Evolutionary conservation across 2,329 filamentous ascomycete genomes (phyloP).

Genomic region (Cladobotryum protrusum): DNA sequence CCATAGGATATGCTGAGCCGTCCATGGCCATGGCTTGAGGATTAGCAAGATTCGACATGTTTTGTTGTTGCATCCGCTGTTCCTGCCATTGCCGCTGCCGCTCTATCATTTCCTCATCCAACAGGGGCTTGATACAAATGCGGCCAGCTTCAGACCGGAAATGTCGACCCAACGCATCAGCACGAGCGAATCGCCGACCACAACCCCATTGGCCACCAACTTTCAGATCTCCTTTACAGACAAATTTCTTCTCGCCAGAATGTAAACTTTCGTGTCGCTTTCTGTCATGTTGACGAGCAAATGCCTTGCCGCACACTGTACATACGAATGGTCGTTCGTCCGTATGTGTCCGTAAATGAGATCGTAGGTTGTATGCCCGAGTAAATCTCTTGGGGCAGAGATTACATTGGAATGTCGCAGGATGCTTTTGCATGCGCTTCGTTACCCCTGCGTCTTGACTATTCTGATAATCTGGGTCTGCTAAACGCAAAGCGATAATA

Average conservation of each 20-base stretch:
- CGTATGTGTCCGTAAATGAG: conserved; percentile 91
- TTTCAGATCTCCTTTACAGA: conserved; percentile 88
- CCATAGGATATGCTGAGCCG: conserved; percentile 52
- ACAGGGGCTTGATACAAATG: conserved; percentile 92
- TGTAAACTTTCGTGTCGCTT: conserved; percentile 96
- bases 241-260: conserved; percentile 97
- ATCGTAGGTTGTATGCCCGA: conserved; percentile 90
- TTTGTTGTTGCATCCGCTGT: conserved; percentile 60
- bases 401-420: conserved; percentile 91
- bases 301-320: conserved; percentile 93
- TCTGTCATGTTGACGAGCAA: conserved; percentile 92
- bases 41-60: conserved; percentile 53
- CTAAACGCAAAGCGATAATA: conserved; percentile 78
- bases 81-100: conserved; percentile 70
- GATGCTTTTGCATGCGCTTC: conserved; percentile 94
- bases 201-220: conserved; percentile 85
- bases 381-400: conserved; percentile 96
- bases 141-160: conserved; percentile 93
- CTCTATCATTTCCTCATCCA: conserved; percentile 88
- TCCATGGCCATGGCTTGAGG: conserved; percentile 54
- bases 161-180: conserved; percentile 88
- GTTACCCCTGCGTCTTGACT: conserved; percentile 53
- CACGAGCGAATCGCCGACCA: conserved; percentile 84
- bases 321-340: conserved; percentile 97
- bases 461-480: conserved; percentile 77